phyloP scores from a whole-genome alignment of 2,329 filamentous ascomycete genomes.

The Trichoderma koningii region DNA sequence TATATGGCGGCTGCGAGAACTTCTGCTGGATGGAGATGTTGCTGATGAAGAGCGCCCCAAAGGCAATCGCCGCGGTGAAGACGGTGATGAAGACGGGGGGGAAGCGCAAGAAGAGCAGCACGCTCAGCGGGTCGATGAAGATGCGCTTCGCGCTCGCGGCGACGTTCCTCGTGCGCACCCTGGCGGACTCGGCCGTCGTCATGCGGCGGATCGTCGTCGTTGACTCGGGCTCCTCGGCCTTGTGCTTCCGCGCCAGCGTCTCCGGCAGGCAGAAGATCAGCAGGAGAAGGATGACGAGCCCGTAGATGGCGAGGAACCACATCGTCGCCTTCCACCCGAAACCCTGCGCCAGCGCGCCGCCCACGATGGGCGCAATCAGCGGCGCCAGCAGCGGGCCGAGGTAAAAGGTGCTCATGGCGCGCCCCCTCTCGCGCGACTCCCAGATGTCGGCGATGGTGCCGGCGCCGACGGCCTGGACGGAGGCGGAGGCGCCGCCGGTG shows the following conservation, averaged over 20 bases:
- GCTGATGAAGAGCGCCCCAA: constrained; percentile 72
- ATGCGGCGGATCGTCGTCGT: constrained; percentile 46
- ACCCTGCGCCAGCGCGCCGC: constrained; percentile 67
- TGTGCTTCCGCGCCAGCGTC: constrained; percentile 52
- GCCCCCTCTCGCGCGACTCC: constrained; percentile 70
- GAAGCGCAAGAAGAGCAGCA: constrained; percentile 72
- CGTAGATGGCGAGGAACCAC: constrained; percentile 76
- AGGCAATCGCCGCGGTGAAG: constrained; percentile 72
- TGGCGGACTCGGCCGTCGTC: constrained; percentile 64
- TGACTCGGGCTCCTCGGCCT: constrained; percentile 26
- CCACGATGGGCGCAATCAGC: constrained; percentile 73
- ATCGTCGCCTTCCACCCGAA: constrained; percentile 76
- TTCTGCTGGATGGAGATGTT: constrained; percentile 76
- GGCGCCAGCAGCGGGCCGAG: constrained; percentile 76
- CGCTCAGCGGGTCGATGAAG: constrained; percentile 71
- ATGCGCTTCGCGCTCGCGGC: constrained; percentile 58
- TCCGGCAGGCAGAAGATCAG: constrained; percentile 66
- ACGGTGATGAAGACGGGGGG: constrained; percentile 74
- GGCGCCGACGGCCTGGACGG: constrained; percentile 79
- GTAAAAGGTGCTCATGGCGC: constrained; percentile 83
- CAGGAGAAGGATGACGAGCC: constrained; percentile 57
- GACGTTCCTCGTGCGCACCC: constrained; percentile 56
- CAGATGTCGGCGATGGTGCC: constrained; percentile 83
- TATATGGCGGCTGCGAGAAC: constrained; percentile 68
- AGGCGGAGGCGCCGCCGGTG: constrained; percentile 74